Base-by-base conservation (phyloP, 192 early-diverging fungal genomes). In the Backusella luteola region DNA sequence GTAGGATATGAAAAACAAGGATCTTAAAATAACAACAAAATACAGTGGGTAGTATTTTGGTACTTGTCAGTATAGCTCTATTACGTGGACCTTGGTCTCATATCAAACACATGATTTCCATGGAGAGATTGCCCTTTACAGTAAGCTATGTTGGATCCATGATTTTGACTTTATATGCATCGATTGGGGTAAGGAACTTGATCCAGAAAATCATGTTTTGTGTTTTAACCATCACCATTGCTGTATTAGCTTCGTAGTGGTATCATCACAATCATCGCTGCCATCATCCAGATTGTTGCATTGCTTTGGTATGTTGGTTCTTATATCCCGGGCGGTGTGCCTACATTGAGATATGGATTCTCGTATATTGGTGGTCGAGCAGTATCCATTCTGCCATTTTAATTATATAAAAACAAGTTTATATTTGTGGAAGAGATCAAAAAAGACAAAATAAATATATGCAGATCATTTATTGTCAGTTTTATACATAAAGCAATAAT, bases 41-140 rank as follows among this genome's bases (percentile, higher is more conserved):
- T 23, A 59, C 77, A 93, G 91, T 83, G 72, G 82, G 79, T 21
- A 80, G 78, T 77, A 78, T 84, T 44, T 69, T 84, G 73, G 70
- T 84, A 4, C 53, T 84, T 15, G 66, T 75, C 6, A 80, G 78
- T 38, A 85, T 98, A 69, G 93, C 95, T 6, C 74, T 98, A 71
- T 80, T 98, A 66, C 85, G 90, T 56, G 96, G 96, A 6, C 96
- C 94, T 23, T 84, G 87, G 39, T 89, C 95, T 8, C 95, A 97
- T 79, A 69, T 95, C 41, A 85, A 87, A 73, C 95, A 96, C 73
- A 85, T 97, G 82, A 81, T 94, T 36, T 93, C 93, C 19, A 79
- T 79, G 66, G 93, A 95, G 53, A 87, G 97, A 41, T 69, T 96
- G 38, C 88, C 94, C 29, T 97, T 97, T 74, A 96, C 95, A 1